phyloP scores from a whole-genome alignment of 2,329 filamentous ascomycete genomes.

The Dactylellina cionopaga region DNA sequence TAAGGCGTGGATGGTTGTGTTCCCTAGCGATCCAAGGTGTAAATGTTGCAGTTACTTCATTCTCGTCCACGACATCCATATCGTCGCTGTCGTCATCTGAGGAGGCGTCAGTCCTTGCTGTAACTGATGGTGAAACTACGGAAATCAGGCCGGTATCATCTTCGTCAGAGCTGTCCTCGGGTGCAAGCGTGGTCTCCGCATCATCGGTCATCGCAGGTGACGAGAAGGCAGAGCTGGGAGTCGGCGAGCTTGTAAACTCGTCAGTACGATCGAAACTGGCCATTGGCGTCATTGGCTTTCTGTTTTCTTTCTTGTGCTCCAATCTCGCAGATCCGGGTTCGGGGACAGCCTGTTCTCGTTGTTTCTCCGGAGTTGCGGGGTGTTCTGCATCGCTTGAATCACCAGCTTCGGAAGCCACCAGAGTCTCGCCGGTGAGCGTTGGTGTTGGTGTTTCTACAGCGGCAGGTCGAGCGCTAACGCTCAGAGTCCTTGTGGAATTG shows the following conservation, averaged over 20 bases:
- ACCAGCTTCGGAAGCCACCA: conserved; percentile 21
- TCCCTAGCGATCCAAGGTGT: conserved; percentile 48
- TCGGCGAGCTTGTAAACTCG: conserved; percentile 47
- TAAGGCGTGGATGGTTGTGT: conserved; percentile 49
- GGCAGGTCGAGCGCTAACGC: conserved; percentile 26
- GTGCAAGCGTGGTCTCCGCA: conserved; percentile 41
- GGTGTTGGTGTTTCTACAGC: conserved; percentile 57
- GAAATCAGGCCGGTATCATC: conserved; percentile 54
- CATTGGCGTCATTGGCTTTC: conserved; percentile 50
- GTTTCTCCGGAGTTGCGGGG: conserved; percentile 72
- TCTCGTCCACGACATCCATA: conserved; percentile 49
- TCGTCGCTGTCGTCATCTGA: conserved; percentile 48
- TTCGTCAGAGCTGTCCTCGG: conserved; percentile 50
- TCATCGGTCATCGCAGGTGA: conserved; percentile 51
- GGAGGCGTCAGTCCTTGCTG: conserved; percentile 38
- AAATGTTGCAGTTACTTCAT: conserved; percentile 51
- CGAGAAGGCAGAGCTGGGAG: conserved; percentile 47
- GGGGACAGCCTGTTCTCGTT: conserved; percentile 68
- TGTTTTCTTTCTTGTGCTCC: conserved; percentile 70
- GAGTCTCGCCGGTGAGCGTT: conserved; percentile 42
- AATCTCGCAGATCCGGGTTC: conserved; percentile 74
- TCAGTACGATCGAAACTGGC: conserved; percentile 35
- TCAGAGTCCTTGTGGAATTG: conserved; percentile 67
- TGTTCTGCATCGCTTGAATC: conserved; percentile 57
- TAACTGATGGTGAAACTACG: conserved; percentile 48